Conservation (phyloP, 2,329 filamentous ascomycete genomes). For the Aspergillus eucalypticola region DNA sequence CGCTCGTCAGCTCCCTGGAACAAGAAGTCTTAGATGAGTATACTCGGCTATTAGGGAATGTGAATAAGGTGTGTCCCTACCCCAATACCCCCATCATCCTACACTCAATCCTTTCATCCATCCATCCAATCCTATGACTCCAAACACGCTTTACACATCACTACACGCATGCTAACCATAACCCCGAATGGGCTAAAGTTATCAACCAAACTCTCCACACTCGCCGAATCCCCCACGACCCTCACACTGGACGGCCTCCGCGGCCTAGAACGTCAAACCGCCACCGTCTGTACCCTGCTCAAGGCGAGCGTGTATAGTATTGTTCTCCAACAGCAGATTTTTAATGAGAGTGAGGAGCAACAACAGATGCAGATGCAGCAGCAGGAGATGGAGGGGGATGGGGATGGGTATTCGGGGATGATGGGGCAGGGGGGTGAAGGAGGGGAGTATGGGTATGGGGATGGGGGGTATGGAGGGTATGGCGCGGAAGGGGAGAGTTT, state of each 20-base stretch:
- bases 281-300: slow-evolving; percentile 88
- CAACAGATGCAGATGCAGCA: slow-evolving; percentile 21
- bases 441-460: slow-evolving; percentile 27
- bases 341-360: slow-evolving; percentile 56
- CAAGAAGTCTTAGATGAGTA: slow-evolving; percentile 97
- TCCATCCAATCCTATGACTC: neutral
- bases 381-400: slow-evolving; percentile 19
- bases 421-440: slow-evolving; percentile 13
- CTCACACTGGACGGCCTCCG: slow-evolving; percentile 76
- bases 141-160: too few species aligned
- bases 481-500: slow-evolving; percentile 17
- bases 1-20: slow-evolving; percentile 70
- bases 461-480: slow-evolving; percentile 9
- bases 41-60: slow-evolving; percentile 78
- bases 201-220: slow-evolving; percentile 51
- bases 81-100: neutral
- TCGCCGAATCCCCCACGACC: slow-evolving; percentile 68
- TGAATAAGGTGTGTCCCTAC: slow-evolving; percentile 69
- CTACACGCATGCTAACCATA: too few species aligned
- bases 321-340: slow-evolving; percentile 94
- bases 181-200: slow-evolving; percentile 24
- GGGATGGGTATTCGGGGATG: slow-evolving; percentile 23
- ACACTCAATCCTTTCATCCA: neutral
- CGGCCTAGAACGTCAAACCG: slow-evolving; percentile 89
- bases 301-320: slow-evolving; percentile 99